Evolutionary conservation across 202 grass and related monocot genomes (phyloP).

Genomic region (Schoenoplectus triqueter): DNA sequence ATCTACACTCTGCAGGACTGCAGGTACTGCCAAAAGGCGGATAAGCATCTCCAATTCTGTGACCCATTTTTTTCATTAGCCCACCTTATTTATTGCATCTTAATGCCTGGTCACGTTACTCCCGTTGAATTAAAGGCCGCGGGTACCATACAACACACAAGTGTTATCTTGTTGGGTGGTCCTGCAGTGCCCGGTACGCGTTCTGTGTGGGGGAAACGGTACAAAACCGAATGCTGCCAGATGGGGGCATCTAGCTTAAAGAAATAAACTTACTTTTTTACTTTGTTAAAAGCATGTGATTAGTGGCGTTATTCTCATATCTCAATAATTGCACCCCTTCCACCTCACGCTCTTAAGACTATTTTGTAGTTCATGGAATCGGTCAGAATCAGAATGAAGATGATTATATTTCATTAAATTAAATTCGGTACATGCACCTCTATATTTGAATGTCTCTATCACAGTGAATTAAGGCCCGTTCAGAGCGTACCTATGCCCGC

Average conservation of each 20-base stretch:
- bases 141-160: slow-evolving; percentile 33
- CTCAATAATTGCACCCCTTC: neutral
- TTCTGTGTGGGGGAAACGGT: slow-evolving; percentile 8
- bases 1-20: neutral
- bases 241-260: neutral
- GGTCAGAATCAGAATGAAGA: neutral
- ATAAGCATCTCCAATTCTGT: slow-evolving; percentile 33
- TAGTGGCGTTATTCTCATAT: slow-evolving; percentile 20
- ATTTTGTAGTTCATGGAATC: slow-evolving; percentile 14
- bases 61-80: neutral
- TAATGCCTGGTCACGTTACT: slow-evolving; percentile 22
- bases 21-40: slow-evolving; percentile 24
- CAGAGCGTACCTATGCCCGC: no score
- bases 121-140: slow-evolving; percentile 25
- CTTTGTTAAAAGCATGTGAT: slow-evolving; percentile 30
- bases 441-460: slow-evolving; percentile 4
- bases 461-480: neutral
- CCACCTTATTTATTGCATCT: slow-evolving; percentile 26
- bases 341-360: neutral
- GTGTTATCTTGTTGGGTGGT: slow-evolving; percentile 38
- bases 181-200: slow-evolving; percentile 18
- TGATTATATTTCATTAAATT: slow-evolving; percentile 5
- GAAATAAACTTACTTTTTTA: slow-evolving; percentile 14
- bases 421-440: slow-evolving; percentile 17
- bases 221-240: neutral